Base-by-base conservation (phyloP, 768 basidiomycete species). In the Agrocybe chaxingu region DNA sequence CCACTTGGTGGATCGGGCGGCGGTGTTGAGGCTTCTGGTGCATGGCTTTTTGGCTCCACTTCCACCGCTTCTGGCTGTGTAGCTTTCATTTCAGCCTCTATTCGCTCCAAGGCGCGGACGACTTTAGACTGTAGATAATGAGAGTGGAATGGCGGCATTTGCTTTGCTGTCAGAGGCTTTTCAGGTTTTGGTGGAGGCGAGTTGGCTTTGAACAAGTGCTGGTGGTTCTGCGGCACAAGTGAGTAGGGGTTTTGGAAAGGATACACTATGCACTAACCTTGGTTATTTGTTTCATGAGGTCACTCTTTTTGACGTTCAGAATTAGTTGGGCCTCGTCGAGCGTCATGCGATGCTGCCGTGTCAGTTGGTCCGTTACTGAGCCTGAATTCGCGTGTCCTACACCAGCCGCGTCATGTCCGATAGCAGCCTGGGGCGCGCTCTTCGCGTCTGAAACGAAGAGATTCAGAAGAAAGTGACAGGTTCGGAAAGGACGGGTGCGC, bases 51-150 rank as follows among this genome's bases (percentile, higher is more conserved):
- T 24, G 24, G 5, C 24, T 24, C 24, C 7, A 45, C 42, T 39
- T 43, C 52, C 29, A 61, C 46, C 18, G 57, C 42, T 19, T 63
- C 54, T 13, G 64, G 36, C 53, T 70, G 67, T 24, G 59, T 39
- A 38, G 56, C 50, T 48, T 75, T 70, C 24, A 65, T 51, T 75
- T 99, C 96, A 0, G 95, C 95, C 65, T 97, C 89, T 79, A 98
- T 85, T 70, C 97, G 84, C 71, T 98, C 94, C 48, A 85, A 80
- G 13, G 97, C 96, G 37, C 97, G 84, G 40, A 92, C 82, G n/a
- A 99, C 92, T 71, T 99, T 99, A 31, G 92, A 95, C 65, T 96
- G 95, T 9, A 98, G 76, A 69, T 98, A 98, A 68, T 94, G 91
- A 33, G 92, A 94, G 64, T 92, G 76, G 34, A 70, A 60, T 16